Base-by-base conservation (phyloP, 169 alveolate species). In the Plasmodium gonderi region DNA sequence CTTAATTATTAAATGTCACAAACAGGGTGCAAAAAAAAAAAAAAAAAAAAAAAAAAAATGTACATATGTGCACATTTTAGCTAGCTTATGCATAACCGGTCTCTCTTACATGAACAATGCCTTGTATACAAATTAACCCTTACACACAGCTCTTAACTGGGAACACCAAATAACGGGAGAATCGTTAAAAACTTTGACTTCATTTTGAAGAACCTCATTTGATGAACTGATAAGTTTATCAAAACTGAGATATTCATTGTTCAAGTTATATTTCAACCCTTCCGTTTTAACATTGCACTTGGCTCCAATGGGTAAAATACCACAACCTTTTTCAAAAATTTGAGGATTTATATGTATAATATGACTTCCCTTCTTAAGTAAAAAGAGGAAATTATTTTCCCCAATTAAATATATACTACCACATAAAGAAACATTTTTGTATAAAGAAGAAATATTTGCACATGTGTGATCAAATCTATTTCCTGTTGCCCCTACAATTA, bases 401-500 rank as follows among this genome's bases (percentile, higher is more conserved):
- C 94, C 94, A 54, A 89, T 68, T 89, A 89, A 77, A 51, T 89
- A 89, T 38, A 89, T 0, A 89, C 51, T 89, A 75, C 49, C 72
- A 75, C 49, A 47, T 77, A 60, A 33, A 12, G 80, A 76, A 7
- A 36, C 69, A 5, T 77, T 77, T 64, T 89, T 89, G 38, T 89
- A 89, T 33, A 89, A 47, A 33, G 78, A 64, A 0, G 80, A 68
- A 31, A 89, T 89, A 77, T 89, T 89, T 77, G 94, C 94, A 33
- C 94, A 89, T n/a, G 94, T 78, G 12, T 89, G 94, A 49, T 89
- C 94, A 89, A 89, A 89, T 36, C 94, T 26, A 49, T 89, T 89
- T 76, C 94, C 94, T 77, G 94, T 89, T 11, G 90, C 94, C 12
- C 94, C 94, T 44, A 89, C 23, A 38, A 89, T 76, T 40, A 89